phyloP scores from a whole-genome alignment of 768 basidiomycete species.

The Mycena amicta region DNA sequence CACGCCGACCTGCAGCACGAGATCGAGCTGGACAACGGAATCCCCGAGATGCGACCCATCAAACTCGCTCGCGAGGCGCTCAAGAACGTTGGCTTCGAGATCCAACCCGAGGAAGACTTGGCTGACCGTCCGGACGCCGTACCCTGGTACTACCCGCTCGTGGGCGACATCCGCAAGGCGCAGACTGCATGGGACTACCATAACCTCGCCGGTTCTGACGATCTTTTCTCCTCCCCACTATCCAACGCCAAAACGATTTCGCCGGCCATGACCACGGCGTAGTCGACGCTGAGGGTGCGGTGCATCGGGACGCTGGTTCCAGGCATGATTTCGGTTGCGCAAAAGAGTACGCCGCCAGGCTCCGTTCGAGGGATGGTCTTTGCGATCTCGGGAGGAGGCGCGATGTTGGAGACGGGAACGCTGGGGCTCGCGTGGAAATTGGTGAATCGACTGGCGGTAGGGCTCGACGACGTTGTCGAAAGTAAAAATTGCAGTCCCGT shows the following conservation, averaged over 20 bases:
- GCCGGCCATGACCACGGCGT: background rate
- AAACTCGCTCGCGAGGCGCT: slow-evolving; percentile 73
- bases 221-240: slow-evolving; percentile 12
- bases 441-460: no score
- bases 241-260: slow-evolving; percentile 12
- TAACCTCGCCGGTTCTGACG: slow-evolving; percentile 11
- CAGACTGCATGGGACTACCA: slow-evolving; percentile 56
- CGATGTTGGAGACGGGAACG: background rate
- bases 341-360: background rate
- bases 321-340: background rate
- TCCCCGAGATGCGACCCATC: slow-evolving; percentile 93
- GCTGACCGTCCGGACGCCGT: slow-evolving; percentile 78
- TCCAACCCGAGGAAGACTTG: slow-evolving; percentile 91
- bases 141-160: slow-evolving; percentile 96
- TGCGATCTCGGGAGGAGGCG: background rate
- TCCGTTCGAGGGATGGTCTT: background rate
- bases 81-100: slow-evolving; percentile 78
- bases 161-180: slow-evolving; percentile 89
- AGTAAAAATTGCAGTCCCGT: background rate
- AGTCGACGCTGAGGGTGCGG: slow-evolving; percentile 5
- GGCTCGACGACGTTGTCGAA: no score
- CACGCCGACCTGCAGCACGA: slow-evolving; percentile 92
- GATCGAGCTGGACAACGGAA: slow-evolving; percentile 94
- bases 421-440: no score
- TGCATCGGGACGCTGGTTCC: slow-evolving; percentile 6